Evolutionary conservation across 371 early-diverging fungal species (phyloP), one percentile per base, ranked within the genome.

Genomic region (Apophysomyces trapeziformis): DNA sequence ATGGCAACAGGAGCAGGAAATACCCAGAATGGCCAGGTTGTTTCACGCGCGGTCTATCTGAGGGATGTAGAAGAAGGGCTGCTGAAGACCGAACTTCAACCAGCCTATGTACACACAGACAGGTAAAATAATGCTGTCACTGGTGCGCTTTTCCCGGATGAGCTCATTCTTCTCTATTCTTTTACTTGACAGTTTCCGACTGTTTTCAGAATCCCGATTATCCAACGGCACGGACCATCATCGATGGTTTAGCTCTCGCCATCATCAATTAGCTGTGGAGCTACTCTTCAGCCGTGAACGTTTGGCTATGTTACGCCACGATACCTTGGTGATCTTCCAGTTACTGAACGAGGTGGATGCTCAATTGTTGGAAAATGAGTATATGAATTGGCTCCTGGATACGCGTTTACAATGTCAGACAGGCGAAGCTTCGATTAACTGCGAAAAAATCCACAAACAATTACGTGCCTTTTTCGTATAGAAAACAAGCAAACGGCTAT

Each of bases 351-450:
- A 85, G 58, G 71, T 86, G 7, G 87, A 87, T 67, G 74, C 75
- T 16, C 81, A 81, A 32, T 63, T 87, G 37, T 57, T 85, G 58
- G 84, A 86, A 54, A 79, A 83, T 7, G 87, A 85, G 65, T 87
- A 86, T 60, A 68, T 80, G 44, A 87, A 87, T 54, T 87, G 87
- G 87, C 62, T 87, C 57, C 73, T 87, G 78, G 87, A 87, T 62
- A 77, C 78, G 1, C 68, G 80, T 32, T 70, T 80, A 8, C 70
- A 78, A 16, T 87, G 87, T 43, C 60, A 37, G 6, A 37, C 60
- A 5, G 75, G 72, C 11, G 45, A 43, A n/a, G 5, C 54, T 21
- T 50, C 54, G 21, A 50, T 50, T 21, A 9, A 60, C 12, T 60
- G 60, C 39, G 60, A 60, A 38, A 38, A 60, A 60, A 44, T 60